Percentiles rank a stretch among this genome's conserved stretches.
These are phyloP conservation scores for Aspergillus eucalypticola DNA, from an alignment of 2,329 filamentous ascomycete genomes.

Conservation along the genomic window DNA sequence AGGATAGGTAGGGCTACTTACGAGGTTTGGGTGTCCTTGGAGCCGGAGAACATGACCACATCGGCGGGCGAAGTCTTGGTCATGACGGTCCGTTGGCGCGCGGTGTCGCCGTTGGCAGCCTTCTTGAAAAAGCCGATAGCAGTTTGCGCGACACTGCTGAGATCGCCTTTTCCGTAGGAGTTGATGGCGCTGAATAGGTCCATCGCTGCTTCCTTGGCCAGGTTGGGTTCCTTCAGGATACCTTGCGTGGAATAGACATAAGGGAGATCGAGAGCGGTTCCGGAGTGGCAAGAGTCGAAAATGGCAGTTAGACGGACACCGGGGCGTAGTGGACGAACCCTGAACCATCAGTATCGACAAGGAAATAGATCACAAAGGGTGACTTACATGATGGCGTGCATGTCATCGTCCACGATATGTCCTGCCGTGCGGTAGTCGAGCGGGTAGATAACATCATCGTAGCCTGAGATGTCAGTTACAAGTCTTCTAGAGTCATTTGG, in stretches of 20 bases:
- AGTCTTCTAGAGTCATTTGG: neutral
- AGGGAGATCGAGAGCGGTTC: slow-evolving; percentile 66
- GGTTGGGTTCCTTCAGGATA: slow-evolving; percentile 67
- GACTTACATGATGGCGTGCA: slow-evolving; percentile 65
- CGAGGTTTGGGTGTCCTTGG: slow-evolving; percentile 86
- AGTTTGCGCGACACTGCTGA: slow-evolving; percentile 75
- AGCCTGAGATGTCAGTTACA: slow-evolving; percentile 42
- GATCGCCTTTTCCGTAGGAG: slow-evolving; percentile 78
- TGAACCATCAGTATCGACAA: slow-evolving; percentile 5
- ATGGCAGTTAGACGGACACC: slow-evolving; percentile 78
- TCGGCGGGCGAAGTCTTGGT: slow-evolving; percentile 95
- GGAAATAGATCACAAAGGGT: neutral
- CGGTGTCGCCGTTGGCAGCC: slow-evolving; percentile 74
- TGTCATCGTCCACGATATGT: slow-evolving; percentile 76
- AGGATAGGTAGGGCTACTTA: slow-evolving; percentile 19
- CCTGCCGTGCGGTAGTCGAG: slow-evolving; percentile 69
- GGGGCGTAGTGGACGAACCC: slow-evolving; percentile 71
- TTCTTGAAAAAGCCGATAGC: slow-evolving; percentile 88
- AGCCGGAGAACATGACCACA: slow-evolving; percentile 96
- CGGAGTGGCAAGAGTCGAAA: slow-evolving; percentile 68
- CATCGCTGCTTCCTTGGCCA: slow-evolving; percentile 67
- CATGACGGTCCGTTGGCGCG: slow-evolving; percentile 74
- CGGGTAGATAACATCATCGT: slow-evolving; percentile 77
- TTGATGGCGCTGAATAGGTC: slow-evolving; percentile 66
- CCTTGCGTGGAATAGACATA: slow-evolving; percentile 67